phyloP scores from a whole-genome alignment of 2,329 filamentous ascomycete species.

The Eutypella sp. region DNA sequence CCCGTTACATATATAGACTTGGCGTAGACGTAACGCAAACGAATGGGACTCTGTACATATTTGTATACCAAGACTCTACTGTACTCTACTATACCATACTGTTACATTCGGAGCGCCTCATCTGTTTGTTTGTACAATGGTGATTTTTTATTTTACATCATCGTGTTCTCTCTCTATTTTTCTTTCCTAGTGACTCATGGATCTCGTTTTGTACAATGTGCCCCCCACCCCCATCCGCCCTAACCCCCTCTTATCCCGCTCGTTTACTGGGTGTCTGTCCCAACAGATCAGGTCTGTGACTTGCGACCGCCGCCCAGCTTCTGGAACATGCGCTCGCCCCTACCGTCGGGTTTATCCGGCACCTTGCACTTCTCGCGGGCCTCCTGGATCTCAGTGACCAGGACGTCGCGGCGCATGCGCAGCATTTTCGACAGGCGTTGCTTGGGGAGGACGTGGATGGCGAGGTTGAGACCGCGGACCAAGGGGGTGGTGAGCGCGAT shows the following conservation, averaged over 20 bases:
- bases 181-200: slow-evolving; percentile 17
- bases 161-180: no score
- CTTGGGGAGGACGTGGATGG: slow-evolving; percentile 36
- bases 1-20: no score
- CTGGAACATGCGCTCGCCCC: no score
- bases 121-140: no score
- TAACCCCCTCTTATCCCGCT: slow-evolving; percentile 7
- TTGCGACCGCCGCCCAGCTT: no score
- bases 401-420: slow-evolving; percentile 31
- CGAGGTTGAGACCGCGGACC: slow-evolving; percentile 40
- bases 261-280: no score
- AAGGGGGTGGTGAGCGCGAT: slow-evolving; percentile 31
- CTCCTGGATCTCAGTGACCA: slow-evolving; percentile 33
- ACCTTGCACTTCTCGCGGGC: no score
- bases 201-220: slow-evolving; percentile 23
- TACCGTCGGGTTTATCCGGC: no score
- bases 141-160: no score
- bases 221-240: slow-evolving; percentile 15
- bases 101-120: neutral
- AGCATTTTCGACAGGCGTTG: slow-evolving; percentile 33
- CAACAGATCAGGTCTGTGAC: no score
- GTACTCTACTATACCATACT: slow-evolving; percentile 1
- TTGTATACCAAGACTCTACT: slow-evolving; percentile 1
- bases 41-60: slow-evolving; percentile 8
- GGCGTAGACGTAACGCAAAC: no score